Percentiles rank a stretch among this genome's conserved stretches.
phyloP scores from a whole-genome alignment of 768 basidiomycete species.

The Trametes cingulata region DNA sequence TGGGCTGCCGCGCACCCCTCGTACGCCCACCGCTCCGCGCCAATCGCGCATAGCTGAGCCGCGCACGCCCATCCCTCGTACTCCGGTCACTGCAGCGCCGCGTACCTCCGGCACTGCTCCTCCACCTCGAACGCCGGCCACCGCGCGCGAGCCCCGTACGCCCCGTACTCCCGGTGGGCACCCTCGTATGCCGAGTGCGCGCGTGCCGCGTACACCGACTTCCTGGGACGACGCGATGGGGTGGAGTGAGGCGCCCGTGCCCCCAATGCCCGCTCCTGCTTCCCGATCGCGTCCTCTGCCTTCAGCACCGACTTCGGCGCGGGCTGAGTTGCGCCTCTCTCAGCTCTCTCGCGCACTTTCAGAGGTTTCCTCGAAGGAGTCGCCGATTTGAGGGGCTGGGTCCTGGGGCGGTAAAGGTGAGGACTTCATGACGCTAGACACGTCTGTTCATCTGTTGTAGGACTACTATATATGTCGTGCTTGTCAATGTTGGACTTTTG shows the following conservation, averaged over 20 bases:
- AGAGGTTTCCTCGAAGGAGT: conserved; percentile 7
- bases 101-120: neutral
- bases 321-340: conserved; percentile 12
- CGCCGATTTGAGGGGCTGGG: neutral
- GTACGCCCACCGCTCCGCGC: conserved; percentile 15
- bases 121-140: neutral
- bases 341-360: conserved; percentile 16
- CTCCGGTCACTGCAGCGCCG: neutral
- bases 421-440: too few relatives aligned
- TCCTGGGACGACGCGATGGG: conserved; percentile 14
- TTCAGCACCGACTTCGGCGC: neutral
- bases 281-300: conserved; percentile 3
- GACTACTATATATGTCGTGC: too few relatives aligned
- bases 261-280: neutral
- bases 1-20: conserved; percentile 13
- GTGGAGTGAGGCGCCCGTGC: conserved; percentile 5
- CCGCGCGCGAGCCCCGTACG: conserved; percentile 6
- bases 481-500: too few relatives aligned
- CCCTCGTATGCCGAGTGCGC: conserved; percentile 1
- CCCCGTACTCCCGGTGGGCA: conserved; percentile 6
- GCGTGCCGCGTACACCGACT: conserved; percentile 18
- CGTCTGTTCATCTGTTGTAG: neutral
- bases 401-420: neutral
- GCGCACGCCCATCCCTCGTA: conserved; percentile 5
- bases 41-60: conserved; percentile 7